These are phyloP conservation scores for Colletotrichum costaricense DNA, from an alignment of 2,329 filamentous ascomycete genomes.

Conservation along the genomic window DNA sequence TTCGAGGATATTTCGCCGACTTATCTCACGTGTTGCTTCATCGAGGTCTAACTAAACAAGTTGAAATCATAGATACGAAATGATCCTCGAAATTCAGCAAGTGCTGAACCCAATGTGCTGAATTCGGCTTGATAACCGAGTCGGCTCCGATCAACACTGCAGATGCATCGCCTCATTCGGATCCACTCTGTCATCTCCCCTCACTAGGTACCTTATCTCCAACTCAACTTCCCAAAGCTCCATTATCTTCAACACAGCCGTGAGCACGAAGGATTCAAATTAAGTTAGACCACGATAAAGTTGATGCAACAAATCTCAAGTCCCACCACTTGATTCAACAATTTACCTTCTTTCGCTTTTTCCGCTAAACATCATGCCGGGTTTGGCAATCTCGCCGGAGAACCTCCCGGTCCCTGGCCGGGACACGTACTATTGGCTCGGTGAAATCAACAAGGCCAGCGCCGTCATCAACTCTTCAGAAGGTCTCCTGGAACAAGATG, in stretches of 20 bases:
- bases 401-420: constrained; percentile 25
- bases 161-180: constrained; percentile 11
- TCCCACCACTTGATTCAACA: too few relatives aligned
- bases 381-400: neutral
- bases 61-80: neutral
- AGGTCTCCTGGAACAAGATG: constrained; percentile 12
- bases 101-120: neutral
- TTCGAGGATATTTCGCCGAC: neutral
- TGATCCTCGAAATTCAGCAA: neutral
- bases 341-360: too few relatives aligned
- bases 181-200: constrained; percentile 15
- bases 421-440: constrained; percentile 30
- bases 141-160: constrained; percentile 21
- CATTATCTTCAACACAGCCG: too few relatives aligned
- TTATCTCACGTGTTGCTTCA: neutral
- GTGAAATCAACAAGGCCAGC: constrained; percentile 32
- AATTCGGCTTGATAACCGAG: constrained; percentile 12
- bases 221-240: neutral
- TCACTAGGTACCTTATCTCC: constrained; percentile 22
- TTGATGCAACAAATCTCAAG: too few relatives aligned
- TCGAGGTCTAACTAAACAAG: neutral
- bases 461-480: constrained; percentile 29
- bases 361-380: neutral
- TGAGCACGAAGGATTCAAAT: too few relatives aligned
- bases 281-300: neutral